These are phyloP conservation scores for Fusarium sp. DNA, from an alignment of 2,329 filamentous ascomycete species.

Conservation along the genomic window DNA sequence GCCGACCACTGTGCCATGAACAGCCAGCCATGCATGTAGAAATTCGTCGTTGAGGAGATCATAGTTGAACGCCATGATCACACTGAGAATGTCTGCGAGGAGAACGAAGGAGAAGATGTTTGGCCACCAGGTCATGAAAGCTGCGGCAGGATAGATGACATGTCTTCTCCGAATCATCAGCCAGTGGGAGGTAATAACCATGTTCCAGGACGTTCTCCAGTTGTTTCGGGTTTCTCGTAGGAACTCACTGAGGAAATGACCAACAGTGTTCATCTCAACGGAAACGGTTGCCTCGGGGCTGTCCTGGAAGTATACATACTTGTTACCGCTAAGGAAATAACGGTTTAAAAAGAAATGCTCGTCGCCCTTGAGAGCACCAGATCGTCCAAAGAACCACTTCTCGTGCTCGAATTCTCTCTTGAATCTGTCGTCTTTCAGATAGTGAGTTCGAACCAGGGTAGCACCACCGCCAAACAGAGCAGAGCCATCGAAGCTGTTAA, in stretches of 20 bases:
- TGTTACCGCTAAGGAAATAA: conserved; percentile 15
- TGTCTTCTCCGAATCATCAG: not conserved
- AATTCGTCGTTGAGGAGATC: not conserved
- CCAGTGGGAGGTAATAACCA: not conserved
- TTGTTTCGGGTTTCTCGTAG: conserved; percentile 5
- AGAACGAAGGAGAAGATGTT: not conserved
- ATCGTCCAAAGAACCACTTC: conserved; percentile 11
- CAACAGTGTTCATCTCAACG: not conserved
- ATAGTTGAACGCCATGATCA: conserved; percentile 2
- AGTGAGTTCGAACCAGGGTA: conserved; percentile 12
- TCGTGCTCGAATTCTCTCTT: conserved; percentile 22
- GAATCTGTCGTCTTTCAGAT: conserved; percentile 3
- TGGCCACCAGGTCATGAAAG: conserved; percentile 1
- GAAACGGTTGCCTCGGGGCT: not conserved
- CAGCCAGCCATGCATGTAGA: not conserved
- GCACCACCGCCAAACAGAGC: conserved; percentile 10
- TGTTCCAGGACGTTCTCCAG: conserved; percentile 4
- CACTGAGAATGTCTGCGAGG: not conserved
- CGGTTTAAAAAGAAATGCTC: conserved; percentile 32
- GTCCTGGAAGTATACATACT: conserved; percentile 21
- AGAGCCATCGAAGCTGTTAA: conserved; percentile 25
- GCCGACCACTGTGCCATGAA: not conserved
- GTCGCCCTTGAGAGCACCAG: conserved; percentile 19
- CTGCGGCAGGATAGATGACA: not conserved
- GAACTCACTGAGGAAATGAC: conserved; percentile 15